Evolutionary conservation across 805 yeast genomes (phyloP).

Genomic region (Yarrowia sp.): DNA sequence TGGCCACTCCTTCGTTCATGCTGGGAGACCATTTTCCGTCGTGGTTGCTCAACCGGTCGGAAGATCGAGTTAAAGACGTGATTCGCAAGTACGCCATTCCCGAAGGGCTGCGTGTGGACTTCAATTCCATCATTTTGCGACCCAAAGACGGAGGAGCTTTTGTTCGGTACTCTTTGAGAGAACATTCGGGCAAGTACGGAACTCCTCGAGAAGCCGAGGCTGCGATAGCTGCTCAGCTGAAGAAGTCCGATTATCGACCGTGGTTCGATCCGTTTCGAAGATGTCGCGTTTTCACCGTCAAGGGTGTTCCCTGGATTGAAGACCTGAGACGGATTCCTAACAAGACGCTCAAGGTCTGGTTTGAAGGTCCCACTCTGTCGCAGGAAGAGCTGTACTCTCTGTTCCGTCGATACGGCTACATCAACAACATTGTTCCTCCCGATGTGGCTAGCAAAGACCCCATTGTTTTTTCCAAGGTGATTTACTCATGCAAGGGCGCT

Average conservation of each 20-base stretch:
- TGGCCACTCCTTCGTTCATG: slow-evolving; percentile 4
- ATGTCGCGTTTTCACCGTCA: slow-evolving; percentile 66
- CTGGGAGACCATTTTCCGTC: slow-evolving; percentile 5
- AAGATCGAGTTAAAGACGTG: slow-evolving; percentile 27
- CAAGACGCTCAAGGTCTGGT: slow-evolving; percentile 56
- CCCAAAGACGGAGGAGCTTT: slow-evolving; percentile 91
- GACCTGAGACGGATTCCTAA: slow-evolving; percentile 80
- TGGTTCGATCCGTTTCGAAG: slow-evolving; percentile 44
- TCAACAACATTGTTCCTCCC: slow-evolving; percentile 66
- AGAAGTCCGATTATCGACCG: slow-evolving; percentile 31
- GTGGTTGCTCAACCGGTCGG: slow-evolving; percentile 9
- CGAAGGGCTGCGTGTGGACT: slow-evolving; percentile 37
- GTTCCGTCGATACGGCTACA: slow-evolving; percentile 83
- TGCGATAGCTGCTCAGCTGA: slow-evolving; percentile 46
- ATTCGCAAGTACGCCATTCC: slow-evolving; percentile 32
- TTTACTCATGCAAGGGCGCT: slow-evolving; percentile 55
- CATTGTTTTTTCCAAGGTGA: slow-evolving; percentile 52
- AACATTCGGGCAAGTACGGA: slow-evolving; percentile 34
- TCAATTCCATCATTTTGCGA: slow-evolving; percentile 64
- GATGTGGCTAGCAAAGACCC: slow-evolving; percentile 44
- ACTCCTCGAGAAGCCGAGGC: slow-evolving; percentile 53
- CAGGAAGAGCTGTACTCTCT: slow-evolving; percentile 79
- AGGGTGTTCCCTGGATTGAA: slow-evolving; percentile 95
- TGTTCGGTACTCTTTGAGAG: slow-evolving; percentile 68
- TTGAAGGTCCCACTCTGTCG: slow-evolving; percentile 70